Conservation (phyloP, 768 basidiomycete genomes). For the Mycena indigotica region DNA sequence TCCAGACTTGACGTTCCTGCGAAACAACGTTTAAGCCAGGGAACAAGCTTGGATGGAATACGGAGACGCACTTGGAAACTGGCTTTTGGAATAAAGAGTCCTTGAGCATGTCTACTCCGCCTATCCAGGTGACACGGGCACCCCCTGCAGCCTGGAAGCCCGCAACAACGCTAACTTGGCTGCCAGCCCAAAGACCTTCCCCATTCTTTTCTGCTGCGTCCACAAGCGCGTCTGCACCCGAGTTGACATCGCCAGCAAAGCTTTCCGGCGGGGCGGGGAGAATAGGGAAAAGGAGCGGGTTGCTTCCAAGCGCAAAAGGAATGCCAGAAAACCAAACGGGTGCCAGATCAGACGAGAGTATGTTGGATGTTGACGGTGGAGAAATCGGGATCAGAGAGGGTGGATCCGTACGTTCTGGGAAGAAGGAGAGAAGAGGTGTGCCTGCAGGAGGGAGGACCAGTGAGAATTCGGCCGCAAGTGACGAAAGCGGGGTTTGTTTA, state of each 20-base stretch:
- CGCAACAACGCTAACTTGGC: conserved; percentile 72
- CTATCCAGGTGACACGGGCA: conserved; percentile 78
- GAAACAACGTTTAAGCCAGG: conserved; percentile 8
- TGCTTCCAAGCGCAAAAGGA: conserved; percentile 64
- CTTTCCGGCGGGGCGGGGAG: conserved; percentile 75
- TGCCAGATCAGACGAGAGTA: conserved; percentile 50
- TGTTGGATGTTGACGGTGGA: conserved; percentile 42
- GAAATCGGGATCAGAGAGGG: conserved; percentile 67
- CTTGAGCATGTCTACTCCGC: conserved; percentile 77
- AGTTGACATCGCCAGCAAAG: conserved; percentile 72
- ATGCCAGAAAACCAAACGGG: conserved; percentile 80
- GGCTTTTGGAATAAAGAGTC: conserved; percentile 72
- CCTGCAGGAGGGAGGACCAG: conserved; percentile 85
- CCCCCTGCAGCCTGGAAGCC: conserved; percentile 87
- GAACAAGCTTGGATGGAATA: neutral
- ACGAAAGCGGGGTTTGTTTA: conserved; percentile 70
- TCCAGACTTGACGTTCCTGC: conserved; percentile 63
- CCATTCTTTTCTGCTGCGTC: conserved; percentile 76
- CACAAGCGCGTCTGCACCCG: conserved; percentile 61
- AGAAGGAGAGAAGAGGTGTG: conserved; percentile 83
- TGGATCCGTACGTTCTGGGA: conserved; percentile 70
- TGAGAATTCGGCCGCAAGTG: conserved; percentile 89
- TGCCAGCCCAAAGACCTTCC: conserved; percentile 84
- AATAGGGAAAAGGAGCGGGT: conserved; percentile 82
- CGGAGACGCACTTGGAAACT: conserved; percentile 46